Base-by-base conservation (phyloP, 1,284 basidiomycete genomes). In the Ustilago loliicola region DNA sequence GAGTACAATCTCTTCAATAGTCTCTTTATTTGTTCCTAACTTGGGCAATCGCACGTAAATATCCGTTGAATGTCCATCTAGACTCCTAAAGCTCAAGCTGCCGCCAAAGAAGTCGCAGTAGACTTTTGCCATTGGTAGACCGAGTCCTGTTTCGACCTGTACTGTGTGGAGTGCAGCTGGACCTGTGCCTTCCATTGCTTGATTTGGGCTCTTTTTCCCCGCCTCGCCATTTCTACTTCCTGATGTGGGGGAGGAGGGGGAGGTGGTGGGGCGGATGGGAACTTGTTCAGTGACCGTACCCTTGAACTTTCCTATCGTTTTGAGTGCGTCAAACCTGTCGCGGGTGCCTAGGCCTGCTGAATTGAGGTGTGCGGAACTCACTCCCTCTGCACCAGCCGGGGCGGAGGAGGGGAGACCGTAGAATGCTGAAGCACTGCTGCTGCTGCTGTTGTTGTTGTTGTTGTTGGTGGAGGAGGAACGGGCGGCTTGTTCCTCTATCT, bases 1-100 rank as follows among this genome's bases (percentile, higher is more conserved):
- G 45, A 80, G 52, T 5, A 78, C 79, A 40, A 81, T 79, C 29
- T 81, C 79, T 27, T 79, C 77, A 40, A 81, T 81, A 2, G 70
- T 92, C 87, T 94, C 93, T 74, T 93, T 85, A 85, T 93, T 94
- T 19, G 92, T 94, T 42, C 93, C 93, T 82, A 95, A 88, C 87
- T 92, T 94, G 2, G 93, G 94, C 55, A 95, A 88, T 25, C 92
- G 89, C 54, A 95, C 66, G 42, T 70, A 72, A 47, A 76, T 66
- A 53, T 69, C 72, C 25, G 67, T 71, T 13, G 61, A 63, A 53
- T 71, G 75, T 0, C 93, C 93, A 82, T 95, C 92, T 81, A 94
- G 82, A 25, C 93, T 92, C 17, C 94, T 90, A n/a, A 95, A 87
- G 72, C 93, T 91, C 53, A 95, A 84, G 3, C 91, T 92, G 2